A percentile compares a stretch with the other conserved stretches of the same genome.
Evolutionary conservation across 2,329 filamentous ascomycete species (phyloP).

Genomic region (Aspergillus quadricinctus): DNA sequence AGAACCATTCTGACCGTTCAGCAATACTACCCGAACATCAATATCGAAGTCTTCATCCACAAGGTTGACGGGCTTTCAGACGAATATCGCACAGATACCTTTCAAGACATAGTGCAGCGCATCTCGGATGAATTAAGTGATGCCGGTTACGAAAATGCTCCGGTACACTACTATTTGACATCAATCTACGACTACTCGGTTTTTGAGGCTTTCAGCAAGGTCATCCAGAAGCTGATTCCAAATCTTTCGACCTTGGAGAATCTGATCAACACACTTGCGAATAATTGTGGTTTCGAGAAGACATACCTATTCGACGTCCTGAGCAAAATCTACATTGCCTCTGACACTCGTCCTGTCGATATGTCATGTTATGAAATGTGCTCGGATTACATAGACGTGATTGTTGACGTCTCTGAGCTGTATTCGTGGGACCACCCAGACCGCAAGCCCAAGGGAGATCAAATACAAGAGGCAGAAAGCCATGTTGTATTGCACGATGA

Average conservation of each 20-base stretch:
- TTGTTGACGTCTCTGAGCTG: slow-evolving; percentile 93
- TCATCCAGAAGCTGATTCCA: slow-evolving; percentile 95
- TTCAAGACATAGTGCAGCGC: slow-evolving; percentile 91
- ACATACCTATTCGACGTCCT: slow-evolving; percentile 96
- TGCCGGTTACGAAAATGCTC: slow-evolving; percentile 86
- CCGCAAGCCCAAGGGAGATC: slow-evolving; percentile 39
- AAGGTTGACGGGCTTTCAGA: slow-evolving; percentile 97
- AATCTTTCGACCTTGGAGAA: slow-evolving; percentile 89
- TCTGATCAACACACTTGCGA: slow-evolving; percentile 88
- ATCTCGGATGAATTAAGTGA: slow-evolving; percentile 96
- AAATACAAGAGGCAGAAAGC: slow-evolving; percentile 56
- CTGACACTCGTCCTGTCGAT: slow-evolving; percentile 86
- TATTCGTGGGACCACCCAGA: slow-evolving; percentile 68
- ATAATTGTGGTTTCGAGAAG: slow-evolving; percentile 93
- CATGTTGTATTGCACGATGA: slow-evolving; percentile 59
- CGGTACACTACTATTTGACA: slow-evolving; percentile 91
- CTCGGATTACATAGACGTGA: slow-evolving; percentile 97
- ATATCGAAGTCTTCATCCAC: slow-evolving; percentile 98
- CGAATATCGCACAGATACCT: slow-evolving; percentile 93
- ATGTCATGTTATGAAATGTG: slow-evolving; percentile 98
- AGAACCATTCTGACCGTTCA: slow-evolving; percentile 85
- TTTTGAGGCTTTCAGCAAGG: slow-evolving; percentile 96
- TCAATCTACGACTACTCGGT: slow-evolving; percentile 98
- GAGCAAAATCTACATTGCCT: slow-evolving; percentile 98
- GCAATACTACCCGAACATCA: slow-evolving; percentile 84